Conservation (phyloP, 768 basidiomycete species). For the Steccherinum ochraceum region DNA sequence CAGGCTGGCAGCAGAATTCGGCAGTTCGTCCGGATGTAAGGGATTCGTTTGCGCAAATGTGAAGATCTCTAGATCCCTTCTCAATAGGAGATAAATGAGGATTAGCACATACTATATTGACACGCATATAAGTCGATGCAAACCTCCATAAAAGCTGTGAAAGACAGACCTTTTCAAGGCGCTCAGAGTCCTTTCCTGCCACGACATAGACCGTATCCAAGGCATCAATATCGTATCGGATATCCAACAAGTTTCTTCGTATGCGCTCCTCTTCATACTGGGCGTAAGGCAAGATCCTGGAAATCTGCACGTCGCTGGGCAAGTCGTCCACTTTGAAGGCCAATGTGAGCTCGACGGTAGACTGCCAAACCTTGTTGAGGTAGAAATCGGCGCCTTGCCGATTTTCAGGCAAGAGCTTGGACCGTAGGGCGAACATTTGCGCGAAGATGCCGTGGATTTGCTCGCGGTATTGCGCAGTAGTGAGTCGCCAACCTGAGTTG, state of each 20-base stretch:
- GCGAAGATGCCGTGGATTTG: conserved; percentile 10
- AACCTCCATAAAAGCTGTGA: too few species aligned
- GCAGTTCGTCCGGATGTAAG: conserved; percentile 16
- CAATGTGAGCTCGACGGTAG: neutral
- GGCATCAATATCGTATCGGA: conserved; percentile 24
- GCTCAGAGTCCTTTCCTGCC: too few species aligned
- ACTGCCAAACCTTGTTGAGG: conserved; percentile 12
- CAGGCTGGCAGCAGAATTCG: conserved; percentile 13
- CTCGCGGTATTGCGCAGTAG: conserved; percentile 1
- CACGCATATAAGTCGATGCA: too few species aligned
- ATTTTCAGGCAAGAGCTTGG: conserved; percentile 12
- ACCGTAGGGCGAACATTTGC: conserved; percentile 10
- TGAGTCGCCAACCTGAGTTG: conserved; percentile 21
- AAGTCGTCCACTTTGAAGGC: conserved; percentile 9
- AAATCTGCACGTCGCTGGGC: neutral
- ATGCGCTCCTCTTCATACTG: conserved; percentile 22
- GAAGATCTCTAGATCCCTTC: conserved; percentile 28
- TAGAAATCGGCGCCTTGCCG: conserved; percentile 21
- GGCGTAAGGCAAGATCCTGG: conserved; percentile 16
- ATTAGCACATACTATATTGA: too few species aligned
- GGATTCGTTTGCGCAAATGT: conserved; percentile 16
- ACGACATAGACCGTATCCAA: conserved; percentile 22
- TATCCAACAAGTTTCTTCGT: conserved; percentile 14
- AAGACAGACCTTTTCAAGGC: too few species aligned
- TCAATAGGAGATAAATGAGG: conserved; percentile 28